Conservation (phyloP, 176 grass and related monocot species). For the Chrysopogon serrulatus region DNA sequence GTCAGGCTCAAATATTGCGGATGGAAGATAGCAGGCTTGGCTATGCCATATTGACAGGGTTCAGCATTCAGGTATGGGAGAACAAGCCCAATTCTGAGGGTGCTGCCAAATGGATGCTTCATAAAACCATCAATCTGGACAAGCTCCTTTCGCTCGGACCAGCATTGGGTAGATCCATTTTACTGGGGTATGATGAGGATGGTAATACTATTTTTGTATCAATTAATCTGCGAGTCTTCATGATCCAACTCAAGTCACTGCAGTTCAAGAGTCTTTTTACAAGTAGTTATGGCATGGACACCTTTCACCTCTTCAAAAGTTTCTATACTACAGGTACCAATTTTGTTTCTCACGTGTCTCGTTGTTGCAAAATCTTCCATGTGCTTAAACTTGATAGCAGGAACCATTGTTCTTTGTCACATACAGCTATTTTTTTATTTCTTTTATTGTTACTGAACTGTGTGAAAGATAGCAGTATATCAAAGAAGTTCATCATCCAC, state of each 20-base stretch:
- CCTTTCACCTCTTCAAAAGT: not conserved
- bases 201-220: not conserved
- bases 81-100: not conserved
- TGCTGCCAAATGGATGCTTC: not conserved
- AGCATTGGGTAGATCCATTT: rapidly evolving
- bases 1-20: not conserved
- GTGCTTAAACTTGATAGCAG: not conserved
- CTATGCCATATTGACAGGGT: not conserved
- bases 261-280: not conserved
- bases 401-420: not conserved
- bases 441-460: not conserved
- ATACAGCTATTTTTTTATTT: not conserved
- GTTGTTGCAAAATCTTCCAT: too few relatives aligned
- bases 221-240: not conserved
- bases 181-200: not conserved
- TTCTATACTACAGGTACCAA: not conserved
- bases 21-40: not conserved
- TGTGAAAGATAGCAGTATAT: not conserved
- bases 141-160: not conserved
- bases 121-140: not conserved
- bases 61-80: not conserved
- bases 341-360: too few relatives aligned
- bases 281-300: too few relatives aligned
- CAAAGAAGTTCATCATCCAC: not conserved
- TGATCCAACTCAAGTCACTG: conserved; percentile 2